A percentile compares a stretch with the other conserved stretches of the same genome.
These are phyloP conservation scores for Neurospora africana DNA, from an alignment of 495 filamentous ascomycete species.

Conservation along the genomic window DNA sequence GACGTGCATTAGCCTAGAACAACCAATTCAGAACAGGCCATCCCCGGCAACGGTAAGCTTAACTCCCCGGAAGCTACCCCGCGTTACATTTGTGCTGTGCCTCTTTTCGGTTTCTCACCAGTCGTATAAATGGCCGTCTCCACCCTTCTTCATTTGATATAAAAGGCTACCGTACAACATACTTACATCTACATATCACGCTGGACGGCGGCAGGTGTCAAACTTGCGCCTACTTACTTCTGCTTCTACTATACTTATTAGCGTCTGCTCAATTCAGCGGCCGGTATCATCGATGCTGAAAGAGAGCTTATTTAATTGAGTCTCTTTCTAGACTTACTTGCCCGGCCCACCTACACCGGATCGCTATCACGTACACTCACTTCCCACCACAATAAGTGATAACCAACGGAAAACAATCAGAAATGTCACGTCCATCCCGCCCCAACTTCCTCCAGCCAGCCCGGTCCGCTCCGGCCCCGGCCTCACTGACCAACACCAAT, in stretches of 20 bases:
- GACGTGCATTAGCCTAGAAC: not conserved
- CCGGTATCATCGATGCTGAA: not conserved
- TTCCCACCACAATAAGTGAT: not conserved
- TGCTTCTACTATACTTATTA: not conserved
- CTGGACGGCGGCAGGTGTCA: not conserved
- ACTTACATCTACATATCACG: not conserved
- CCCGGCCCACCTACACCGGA: not conserved
- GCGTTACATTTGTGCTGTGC: not conserved
- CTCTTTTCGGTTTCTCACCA: not conserved
- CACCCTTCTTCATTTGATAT: not conserved
- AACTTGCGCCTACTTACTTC: not conserved
- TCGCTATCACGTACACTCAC: not conserved
- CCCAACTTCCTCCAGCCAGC: not conserved
- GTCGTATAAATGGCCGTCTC: not conserved
- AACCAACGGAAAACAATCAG: not conserved
- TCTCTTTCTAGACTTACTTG: not conserved
- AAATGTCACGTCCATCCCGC: not conserved
- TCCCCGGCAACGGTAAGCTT: not conserved
- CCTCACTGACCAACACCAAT: constrained; percentile 7
- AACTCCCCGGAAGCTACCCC: not conserved
- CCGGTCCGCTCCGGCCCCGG: constrained; percentile 1
- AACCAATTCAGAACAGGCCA: not conserved
- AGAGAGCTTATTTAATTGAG: not conserved
- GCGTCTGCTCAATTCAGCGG: not conserved
- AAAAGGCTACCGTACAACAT: not conserved